phyloP scores from a whole-genome alignment of 2,329 filamentous ascomycete genomes.

The Penicillium sp. region DNA sequence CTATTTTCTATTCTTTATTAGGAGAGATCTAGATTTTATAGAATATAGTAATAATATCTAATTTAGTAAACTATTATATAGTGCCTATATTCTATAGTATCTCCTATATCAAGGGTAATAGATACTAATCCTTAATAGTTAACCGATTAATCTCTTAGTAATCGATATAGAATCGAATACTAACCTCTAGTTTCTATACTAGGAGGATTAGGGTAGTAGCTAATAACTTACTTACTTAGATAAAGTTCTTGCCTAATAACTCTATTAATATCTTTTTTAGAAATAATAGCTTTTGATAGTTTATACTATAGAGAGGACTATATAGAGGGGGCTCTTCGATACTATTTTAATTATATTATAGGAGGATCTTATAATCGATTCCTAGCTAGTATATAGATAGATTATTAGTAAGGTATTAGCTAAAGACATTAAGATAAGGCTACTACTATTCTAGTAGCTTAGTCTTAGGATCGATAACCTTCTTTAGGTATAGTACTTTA shows the following conservation, averaged over 20 bases:
- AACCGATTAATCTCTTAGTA: conserved; percentile 4
- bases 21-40: conserved; percentile 17
- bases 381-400: background rate
- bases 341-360: no score
- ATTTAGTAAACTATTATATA: conserved; percentile 10
- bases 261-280: conserved; percentile 3
- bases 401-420: conserved; percentile 1
- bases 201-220: conserved; percentile 1
- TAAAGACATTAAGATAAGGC: background rate
- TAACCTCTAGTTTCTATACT: conserved; percentile 2
- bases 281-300: conserved; percentile 1
- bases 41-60: conserved; percentile 15
- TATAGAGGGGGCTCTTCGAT: no score
- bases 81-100: conserved; percentile 4
- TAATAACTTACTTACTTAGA: conserved; percentile 3
- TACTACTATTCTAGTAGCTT: background rate
- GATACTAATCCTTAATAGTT: conserved; percentile 5
- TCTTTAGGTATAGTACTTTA: background rate
- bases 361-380: conserved; percentile 2
- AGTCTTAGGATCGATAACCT: conserved; percentile 1
- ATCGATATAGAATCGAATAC: conserved; percentile 5
- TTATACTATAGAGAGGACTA: conserved; percentile 5
- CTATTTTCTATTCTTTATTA: conserved; percentile 30
- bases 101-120: conserved; percentile 5
- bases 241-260: conserved; percentile 4